A percentile compares a stretch with the other conserved stretches of the same genome.
These are phyloP conservation scores for Debaryomycetaceae sp. DNA, from an alignment of 1,139 yeast species.

Conservation along the genomic window DNA sequence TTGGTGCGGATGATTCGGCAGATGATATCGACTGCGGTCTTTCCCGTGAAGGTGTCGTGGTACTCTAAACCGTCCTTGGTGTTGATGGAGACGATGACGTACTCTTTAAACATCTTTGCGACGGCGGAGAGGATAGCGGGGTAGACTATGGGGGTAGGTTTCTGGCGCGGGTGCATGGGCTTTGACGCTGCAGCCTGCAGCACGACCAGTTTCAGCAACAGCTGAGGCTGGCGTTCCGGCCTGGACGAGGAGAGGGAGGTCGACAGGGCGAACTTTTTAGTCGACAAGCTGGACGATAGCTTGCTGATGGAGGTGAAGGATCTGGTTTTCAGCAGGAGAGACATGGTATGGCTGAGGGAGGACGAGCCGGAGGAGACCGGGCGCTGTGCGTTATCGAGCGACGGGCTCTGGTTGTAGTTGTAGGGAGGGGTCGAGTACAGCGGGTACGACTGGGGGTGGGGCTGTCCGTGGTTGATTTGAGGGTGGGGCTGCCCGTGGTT, in stretches of 20 bases:
- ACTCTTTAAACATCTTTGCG: conserved; percentile 66
- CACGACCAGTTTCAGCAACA: background rate
- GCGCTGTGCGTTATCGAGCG: background rate
- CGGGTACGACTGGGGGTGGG: conserved; percentile 12
- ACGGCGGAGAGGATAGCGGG: conserved; percentile 86
- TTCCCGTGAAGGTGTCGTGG: conserved; percentile 90
- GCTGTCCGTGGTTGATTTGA: conserved; percentile 1
- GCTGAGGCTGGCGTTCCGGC: background rate
- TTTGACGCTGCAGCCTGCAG: conserved; percentile 19
- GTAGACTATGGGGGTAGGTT: conserved; percentile 58
- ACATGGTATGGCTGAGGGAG: conserved; percentile 22
- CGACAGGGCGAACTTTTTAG: conserved; percentile 30
- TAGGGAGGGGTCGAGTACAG: too few relatives aligned
- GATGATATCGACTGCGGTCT: conserved; percentile 85
- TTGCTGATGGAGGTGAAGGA: conserved; percentile 35
- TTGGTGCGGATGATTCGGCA: conserved; percentile 80
- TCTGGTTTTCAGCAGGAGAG: conserved; percentile 31
- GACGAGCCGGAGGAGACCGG: background rate
- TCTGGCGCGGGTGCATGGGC: conserved; percentile 29
- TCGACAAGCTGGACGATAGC: conserved; percentile 28
- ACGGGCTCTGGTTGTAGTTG: background rate
- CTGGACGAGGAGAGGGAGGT: conserved; percentile 13
- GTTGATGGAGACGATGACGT: conserved; percentile 63
- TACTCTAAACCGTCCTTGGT: conserved; percentile 92
- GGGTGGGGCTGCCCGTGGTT: too few relatives aligned